phyloP scores from a whole-genome alignment of 2,329 filamentous ascomycete species.

The Conoideocrella luteorostrata region DNA sequence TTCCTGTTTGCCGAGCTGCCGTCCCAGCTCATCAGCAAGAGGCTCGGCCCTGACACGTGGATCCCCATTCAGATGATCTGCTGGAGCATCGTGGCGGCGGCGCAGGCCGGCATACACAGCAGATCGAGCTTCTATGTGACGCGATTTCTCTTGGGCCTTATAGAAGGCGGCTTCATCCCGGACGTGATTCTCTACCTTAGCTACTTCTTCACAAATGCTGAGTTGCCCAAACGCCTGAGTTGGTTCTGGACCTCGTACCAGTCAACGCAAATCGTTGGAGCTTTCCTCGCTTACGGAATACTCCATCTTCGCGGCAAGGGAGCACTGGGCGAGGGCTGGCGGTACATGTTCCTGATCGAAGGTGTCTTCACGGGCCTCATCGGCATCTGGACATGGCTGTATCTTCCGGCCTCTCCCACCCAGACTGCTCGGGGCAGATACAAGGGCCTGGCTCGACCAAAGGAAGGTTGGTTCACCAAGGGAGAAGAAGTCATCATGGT shows the following conservation, averaged over 20 bases:
- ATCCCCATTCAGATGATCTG: constrained; percentile 38
- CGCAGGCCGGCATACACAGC: constrained; percentile 24
- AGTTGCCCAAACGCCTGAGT: constrained; percentile 21
- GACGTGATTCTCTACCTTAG: constrained; percentile 25
- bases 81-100: constrained; percentile 28
- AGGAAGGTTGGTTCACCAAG: constrained; percentile 49
- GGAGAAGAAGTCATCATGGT: constrained; percentile 50
- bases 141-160: constrained; percentile 35
- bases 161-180: constrained; percentile 57
- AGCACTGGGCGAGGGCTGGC: constrained; percentile 5
- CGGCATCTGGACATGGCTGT: constrained; percentile 9
- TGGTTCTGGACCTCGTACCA: constrained; percentile 25
- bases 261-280: constrained; percentile 20
- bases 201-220: constrained; percentile 26
- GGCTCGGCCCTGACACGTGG: constrained; percentile 42
- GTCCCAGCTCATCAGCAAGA: constrained; percentile 45
- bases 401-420: constrained; percentile 7
- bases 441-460: constrained; percentile 16
- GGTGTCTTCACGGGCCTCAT: constrained; percentile 9
- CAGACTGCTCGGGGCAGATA: constrained; percentile 9
- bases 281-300: constrained; percentile 21
- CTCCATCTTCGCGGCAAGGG: constrained; percentile 14
- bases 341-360: constrained; percentile 9
- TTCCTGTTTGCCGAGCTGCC: constrained; percentile 49
- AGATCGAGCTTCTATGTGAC: constrained; percentile 24